Conservation (phyloP, 2,329 filamentous ascomycete species). For the Emmonsia crescens region DNA sequence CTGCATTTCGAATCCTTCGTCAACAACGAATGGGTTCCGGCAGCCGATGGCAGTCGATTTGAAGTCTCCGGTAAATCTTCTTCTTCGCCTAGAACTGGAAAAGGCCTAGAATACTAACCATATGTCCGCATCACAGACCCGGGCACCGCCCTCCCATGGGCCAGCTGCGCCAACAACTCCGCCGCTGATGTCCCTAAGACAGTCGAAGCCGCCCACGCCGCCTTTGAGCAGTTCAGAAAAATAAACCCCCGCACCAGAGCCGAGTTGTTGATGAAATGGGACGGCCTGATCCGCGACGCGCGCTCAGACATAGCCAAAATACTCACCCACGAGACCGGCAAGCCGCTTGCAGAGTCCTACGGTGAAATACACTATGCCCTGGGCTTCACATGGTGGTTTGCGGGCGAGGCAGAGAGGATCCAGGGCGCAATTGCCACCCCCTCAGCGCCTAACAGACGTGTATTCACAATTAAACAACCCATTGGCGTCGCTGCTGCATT, state of each 20-base stretch:
- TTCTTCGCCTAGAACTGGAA: neutral
- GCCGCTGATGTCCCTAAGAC: conserved; percentile 52
- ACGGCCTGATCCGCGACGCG: conserved; percentile 51
- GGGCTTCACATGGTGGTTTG: conserved; percentile 71
- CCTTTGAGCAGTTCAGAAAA: conserved; percentile 51
- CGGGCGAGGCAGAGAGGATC: conserved; percentile 61
- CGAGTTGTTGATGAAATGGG: conserved; percentile 54
- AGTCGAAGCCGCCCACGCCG: conserved; percentile 48
- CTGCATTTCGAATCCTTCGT: conserved; percentile 42
- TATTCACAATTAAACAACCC: conserved; percentile 71
- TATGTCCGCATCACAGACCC: conserved; percentile 31
- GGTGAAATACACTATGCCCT: conserved; percentile 64
- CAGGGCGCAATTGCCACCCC: conserved; percentile 68
- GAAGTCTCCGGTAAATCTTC: conserved; percentile 34
- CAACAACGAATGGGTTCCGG: conserved; percentile 38
- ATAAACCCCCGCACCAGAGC: conserved; percentile 51
- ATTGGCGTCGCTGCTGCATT: conserved; percentile 75
- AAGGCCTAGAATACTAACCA: neutral
- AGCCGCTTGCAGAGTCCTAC: conserved; percentile 64
- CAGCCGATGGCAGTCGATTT: conserved; percentile 40
- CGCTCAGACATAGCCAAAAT: conserved; percentile 64
- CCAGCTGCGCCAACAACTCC: conserved; percentile 40
- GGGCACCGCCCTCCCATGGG: conserved; percentile 41
- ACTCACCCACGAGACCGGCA: conserved; percentile 86
- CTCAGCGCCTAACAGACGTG: conserved; percentile 58